Evolutionary conservation across 164 flowering plant genomes (phyloP), one percentile per base, ranked within the genome.

Genomic region (Litsea cubeba): DNA sequence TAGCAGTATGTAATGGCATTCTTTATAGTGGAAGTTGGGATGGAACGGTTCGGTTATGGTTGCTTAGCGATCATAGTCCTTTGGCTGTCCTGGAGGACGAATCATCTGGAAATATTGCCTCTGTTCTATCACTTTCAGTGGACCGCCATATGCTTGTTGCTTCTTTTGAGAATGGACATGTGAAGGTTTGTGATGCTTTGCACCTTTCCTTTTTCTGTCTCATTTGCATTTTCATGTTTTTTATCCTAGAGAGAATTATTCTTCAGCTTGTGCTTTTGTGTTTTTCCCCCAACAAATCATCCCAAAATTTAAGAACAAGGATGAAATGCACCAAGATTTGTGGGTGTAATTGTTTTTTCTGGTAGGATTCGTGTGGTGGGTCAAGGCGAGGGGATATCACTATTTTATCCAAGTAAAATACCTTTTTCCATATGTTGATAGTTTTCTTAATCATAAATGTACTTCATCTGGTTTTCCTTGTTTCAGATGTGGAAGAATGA

Each of bases 1-100:
- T 95, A 71, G 82, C 81, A 30, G 85, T 87, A 71, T 72, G 83
- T 69, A 77, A 85, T 76, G 96, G 94, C 57, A 85, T 92, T 77
- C 94, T 95, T 57, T 95, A 93, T 68, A 95, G 99, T 84, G 99
- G 99, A n/a, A 93, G 99, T 72, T 93, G 96, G 97, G 99, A 95
- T 81, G 99, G 99, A 78, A 92, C 95, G 12, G 79, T 95, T 51
- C 86, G 94, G 17, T 77, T 95, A 71, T 95, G 99, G 99, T 87
- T 84, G 81, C 87, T 93, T 32, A 79, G 80, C 76, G 91, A 93
- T 81, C 99, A 93, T 72, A 89, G 87, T 82, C 88, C 90, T 65
- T 71, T 95, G 84, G 70, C 93, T 18, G 97, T 92, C 5, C 76
- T 95, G 71, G 97, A 87, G 68, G 95, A 92, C 63, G 92, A 85